Percentiles rank a stretch among this genome's conserved stretches.
phyloP scores from a whole-genome alignment of 2,329 filamentous ascomycete genomes.

The Neonectria magnoliae region DNA sequence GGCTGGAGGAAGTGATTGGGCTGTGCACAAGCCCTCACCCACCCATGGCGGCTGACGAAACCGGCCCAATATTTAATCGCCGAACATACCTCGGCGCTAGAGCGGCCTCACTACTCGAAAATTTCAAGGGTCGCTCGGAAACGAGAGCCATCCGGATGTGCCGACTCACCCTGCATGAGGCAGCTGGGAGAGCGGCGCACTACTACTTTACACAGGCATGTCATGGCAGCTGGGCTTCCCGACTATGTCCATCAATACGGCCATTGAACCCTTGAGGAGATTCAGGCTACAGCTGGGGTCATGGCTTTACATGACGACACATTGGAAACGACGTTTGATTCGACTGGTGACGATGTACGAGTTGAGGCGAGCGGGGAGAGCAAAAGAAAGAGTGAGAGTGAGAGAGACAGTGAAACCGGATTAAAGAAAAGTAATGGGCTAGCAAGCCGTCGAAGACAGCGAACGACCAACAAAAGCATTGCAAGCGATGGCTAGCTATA shows the following conservation, averaged over 20 bases:
- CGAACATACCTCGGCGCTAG: not conserved
- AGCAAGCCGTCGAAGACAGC: slow-evolving; percentile 8
- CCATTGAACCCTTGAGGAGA: not conserved
- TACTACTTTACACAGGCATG: slow-evolving; percentile 31
- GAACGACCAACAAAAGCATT: not conserved
- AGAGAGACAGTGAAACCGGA: slow-evolving; percentile 21
- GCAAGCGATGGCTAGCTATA: slow-evolving; percentile 20
- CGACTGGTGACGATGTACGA: slow-evolving; percentile 22
- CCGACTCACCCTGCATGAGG: slow-evolving; percentile 5
- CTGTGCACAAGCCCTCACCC: not conserved
- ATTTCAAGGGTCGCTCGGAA: not conserved
- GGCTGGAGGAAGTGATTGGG: slow-evolving; percentile 66
- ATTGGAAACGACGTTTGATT: slow-evolving; percentile 33
- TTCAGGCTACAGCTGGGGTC: slow-evolving; percentile 15
- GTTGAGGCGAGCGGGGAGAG: slow-evolving; percentile 4
- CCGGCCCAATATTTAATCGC: slow-evolving; percentile 22
- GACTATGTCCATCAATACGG: slow-evolving; percentile 19
- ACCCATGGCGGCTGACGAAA: not conserved
- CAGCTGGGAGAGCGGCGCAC: slow-evolving; percentile 27
- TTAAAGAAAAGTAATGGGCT: slow-evolving; percentile 39
- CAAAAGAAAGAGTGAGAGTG: slow-evolving; percentile 6
- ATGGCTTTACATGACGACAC: slow-evolving; percentile 7
- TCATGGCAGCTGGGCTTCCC: slow-evolving; percentile 22
- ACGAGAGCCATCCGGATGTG: not conserved
- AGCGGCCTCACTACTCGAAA: not conserved